phyloP scores from a whole-genome alignment of 192 early-diverging fungal species.

The Mortierella hygrophila region DNA sequence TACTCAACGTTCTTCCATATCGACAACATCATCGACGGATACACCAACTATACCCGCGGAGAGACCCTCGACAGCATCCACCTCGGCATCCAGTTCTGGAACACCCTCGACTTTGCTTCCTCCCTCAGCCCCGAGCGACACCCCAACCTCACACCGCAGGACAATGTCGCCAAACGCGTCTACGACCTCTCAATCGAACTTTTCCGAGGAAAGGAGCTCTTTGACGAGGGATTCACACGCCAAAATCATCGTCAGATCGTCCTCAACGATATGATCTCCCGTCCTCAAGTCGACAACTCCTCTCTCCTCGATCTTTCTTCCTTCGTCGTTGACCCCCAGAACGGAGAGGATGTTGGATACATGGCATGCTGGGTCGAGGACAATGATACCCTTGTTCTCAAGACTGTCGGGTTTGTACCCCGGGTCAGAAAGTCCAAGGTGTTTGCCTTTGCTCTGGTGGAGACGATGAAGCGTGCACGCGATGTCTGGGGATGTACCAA shows the following conservation, averaged over 20 bases:
- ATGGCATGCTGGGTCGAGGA: conserved; percentile 41
- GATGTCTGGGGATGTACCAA: conserved; percentile 34
- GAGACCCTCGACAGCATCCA: not conserved
- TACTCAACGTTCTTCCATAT: conserved; percentile 42
- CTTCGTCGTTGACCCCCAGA: conserved; percentile 18
- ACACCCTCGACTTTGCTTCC: conserved; percentile 34
- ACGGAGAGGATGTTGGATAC: conserved; percentile 41
- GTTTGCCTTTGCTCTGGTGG: conserved; percentile 23
- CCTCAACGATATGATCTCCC: conserved; percentile 47
- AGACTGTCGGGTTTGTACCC: conserved; percentile 30
- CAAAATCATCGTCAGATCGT: conserved; percentile 36
- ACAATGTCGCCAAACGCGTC: conserved; percentile 38
- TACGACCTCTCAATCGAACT: conserved; percentile 34
- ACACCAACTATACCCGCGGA: not conserved
- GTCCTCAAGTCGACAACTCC: conserved; percentile 38
- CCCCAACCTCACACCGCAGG: conserved; percentile 25
- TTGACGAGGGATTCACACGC: conserved; percentile 31
- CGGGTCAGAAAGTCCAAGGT: conserved; percentile 27
- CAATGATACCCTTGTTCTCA: conserved; percentile 29
- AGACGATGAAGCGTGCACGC: conserved; percentile 26
- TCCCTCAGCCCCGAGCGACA: conserved; percentile 37
- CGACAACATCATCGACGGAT: conserved; percentile 16
- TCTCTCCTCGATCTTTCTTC: conserved; percentile 43
- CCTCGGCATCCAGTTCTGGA: conserved; percentile 33
- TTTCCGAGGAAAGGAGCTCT: conserved; percentile 48